phyloP scores from a whole-genome alignment of 345 rosid genomes.

The Fremontodendron californicum region DNA sequence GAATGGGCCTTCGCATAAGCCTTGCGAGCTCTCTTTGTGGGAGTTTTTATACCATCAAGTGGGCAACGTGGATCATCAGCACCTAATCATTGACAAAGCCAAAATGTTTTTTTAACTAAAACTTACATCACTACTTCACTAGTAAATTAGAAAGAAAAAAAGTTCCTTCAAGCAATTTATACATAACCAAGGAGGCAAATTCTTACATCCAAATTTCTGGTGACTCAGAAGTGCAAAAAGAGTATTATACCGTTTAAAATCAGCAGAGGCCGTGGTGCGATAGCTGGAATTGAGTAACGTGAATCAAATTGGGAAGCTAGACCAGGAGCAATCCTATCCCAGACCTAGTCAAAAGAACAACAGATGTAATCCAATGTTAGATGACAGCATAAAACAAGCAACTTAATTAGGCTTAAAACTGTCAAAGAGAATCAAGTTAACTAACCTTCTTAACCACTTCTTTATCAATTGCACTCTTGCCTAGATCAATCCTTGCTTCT shows the following conservation, averaged over 20 bases:
- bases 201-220: neutral
- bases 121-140: neutral
- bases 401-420: neutral
- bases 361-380: neutral
- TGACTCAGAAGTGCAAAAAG: neutral
- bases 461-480: conserved; percentile 62
- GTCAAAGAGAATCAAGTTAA: conserved; percentile 1
- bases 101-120: neutral
- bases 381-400: conserved; percentile 8
- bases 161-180: neutral
- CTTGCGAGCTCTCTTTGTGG: conserved; percentile 37
- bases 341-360: conserved; percentile 48
- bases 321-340: conserved; percentile 93
- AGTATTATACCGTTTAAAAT: conserved; percentile 56
- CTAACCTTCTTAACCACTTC: conserved; percentile 79
- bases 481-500: conserved; percentile 68
- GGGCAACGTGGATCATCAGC: conserved; percentile 84
- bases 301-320: conserved; percentile 70
- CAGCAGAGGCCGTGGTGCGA: conserved; percentile 68
- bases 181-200: neutral
- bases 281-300: conserved; percentile 60
- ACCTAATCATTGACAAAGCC: conserved; percentile 32
- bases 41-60: conserved; percentile 51
- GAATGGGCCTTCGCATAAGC: conserved; percentile 41
- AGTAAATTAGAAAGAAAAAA: neutral